Percentiles rank a stretch among this genome's conserved stretches.
Conservation (phyloP, 495 filamentous ascomycete species). For the Aspergillus carlsbadensis region DNA sequence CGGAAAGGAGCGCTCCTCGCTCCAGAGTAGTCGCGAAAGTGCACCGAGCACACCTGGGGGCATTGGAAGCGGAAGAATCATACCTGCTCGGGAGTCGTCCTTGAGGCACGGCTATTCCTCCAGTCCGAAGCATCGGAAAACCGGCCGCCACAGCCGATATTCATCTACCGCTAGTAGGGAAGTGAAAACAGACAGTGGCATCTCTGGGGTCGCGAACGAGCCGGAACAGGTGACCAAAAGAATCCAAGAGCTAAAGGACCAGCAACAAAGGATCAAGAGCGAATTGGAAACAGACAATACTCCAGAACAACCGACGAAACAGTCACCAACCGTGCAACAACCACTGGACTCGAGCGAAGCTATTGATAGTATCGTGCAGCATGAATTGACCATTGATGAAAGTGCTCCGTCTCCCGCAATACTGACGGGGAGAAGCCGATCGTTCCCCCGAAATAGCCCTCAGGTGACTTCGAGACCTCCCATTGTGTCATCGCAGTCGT, state of each 20-base stretch:
- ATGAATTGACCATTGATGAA: constrained; percentile 47
- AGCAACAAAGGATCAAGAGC: constrained; percentile 46
- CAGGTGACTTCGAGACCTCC: constrained; percentile 44
- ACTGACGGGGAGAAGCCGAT: constrained; percentile 51
- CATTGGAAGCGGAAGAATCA: constrained; percentile 50
- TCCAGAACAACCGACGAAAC: constrained; percentile 33
- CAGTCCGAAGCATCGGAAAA: constrained; percentile 34
- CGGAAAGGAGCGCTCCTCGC: constrained; percentile 26
- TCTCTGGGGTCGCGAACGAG: constrained; percentile 34
- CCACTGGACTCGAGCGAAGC: constrained; percentile 27
- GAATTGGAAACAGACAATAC: constrained; percentile 36
- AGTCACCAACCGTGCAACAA: constrained; percentile 24
- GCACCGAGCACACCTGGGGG: constrained; percentile 37
- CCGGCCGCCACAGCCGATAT: constrained; percentile 40
- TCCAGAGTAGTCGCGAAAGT: constrained; percentile 29
- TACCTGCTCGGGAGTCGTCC: constrained; percentile 68
- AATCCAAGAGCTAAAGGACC: constrained; percentile 53
- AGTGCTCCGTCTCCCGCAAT: constrained; percentile 70
- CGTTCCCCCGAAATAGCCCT: constrained; percentile 44
- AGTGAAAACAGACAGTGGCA: constrained; percentile 29
- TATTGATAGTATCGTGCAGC: constrained; percentile 19
- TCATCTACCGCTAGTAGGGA: constrained; percentile 41
- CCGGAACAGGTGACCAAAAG: constrained; percentile 47
- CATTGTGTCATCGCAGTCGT: constrained; percentile 42
- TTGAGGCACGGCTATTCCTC: constrained; percentile 54